Evolutionary conservation across 2,329 filamentous ascomycete genomes (phyloP).

Genomic region (Fusarium armeniacum): DNA sequence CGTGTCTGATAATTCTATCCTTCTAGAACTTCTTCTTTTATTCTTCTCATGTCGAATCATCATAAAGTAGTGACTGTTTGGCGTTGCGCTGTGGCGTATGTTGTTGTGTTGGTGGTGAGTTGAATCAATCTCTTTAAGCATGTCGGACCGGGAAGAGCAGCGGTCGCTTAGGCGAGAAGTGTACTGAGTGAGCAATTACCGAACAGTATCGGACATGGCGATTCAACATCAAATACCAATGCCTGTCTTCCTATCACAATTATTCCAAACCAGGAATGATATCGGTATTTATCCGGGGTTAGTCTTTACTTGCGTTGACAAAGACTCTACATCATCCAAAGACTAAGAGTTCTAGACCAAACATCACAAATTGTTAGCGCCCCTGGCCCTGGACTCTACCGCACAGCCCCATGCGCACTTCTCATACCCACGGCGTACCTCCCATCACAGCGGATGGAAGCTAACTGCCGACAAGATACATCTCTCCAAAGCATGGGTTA

Average conservation of each 20-base stretch:
- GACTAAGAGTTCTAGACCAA: not conserved
- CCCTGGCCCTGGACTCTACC: not conserved
- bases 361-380: not conserved
- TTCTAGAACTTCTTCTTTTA: not conserved
- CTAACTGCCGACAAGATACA: not conserved
- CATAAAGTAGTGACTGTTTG: not conserved
- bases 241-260: too few relatives aligned
- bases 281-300: not conserved
- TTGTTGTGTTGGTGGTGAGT: not conserved
- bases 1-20: too few relatives aligned
- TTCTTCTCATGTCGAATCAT: not conserved
- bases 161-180: not conserved
- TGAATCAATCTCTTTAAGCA: not conserved
- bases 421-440: not conserved
- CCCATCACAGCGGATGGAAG: not conserved
- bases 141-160: not conserved
- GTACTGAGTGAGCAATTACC: too few relatives aligned
- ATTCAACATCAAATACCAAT: too few relatives aligned
- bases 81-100: not conserved
- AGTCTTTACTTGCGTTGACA: not conserved
- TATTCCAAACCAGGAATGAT: not conserved
- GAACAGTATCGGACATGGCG: not conserved
- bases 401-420: not conserved
- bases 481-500: not conserved
- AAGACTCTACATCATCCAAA: too few relatives aligned